phyloP scores from a whole-genome alignment of 2,329 filamentous ascomycete species.

The Fusarium abutilonis region DNA sequence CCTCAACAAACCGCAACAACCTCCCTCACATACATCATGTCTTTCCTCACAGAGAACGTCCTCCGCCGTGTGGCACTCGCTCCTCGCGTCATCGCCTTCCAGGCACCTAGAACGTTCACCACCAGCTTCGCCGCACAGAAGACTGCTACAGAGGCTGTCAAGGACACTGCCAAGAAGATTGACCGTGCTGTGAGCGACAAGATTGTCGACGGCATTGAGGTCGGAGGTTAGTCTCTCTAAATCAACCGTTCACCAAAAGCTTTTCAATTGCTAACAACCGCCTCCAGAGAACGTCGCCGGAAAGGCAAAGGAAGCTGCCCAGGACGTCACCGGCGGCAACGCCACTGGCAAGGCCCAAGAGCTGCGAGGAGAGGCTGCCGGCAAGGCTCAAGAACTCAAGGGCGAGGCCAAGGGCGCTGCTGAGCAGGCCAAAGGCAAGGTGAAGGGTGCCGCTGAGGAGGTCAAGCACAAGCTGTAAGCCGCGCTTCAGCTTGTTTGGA shows the following conservation, averaged over 20 bases:
- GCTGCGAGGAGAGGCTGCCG: slow-evolving; percentile 52
- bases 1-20: neutral
- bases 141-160: slow-evolving; percentile 63
- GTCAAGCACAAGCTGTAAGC: slow-evolving; percentile 38
- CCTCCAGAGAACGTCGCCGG: slow-evolving; percentile 52
- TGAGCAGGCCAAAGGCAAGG: slow-evolving; percentile 52
- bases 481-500: neutral
- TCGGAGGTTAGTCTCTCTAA: slow-evolving; percentile 57
- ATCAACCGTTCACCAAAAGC: neutral
- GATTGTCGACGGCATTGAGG: slow-evolving; percentile 69
- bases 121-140: slow-evolving; percentile 58
- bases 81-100: slow-evolving; percentile 52
- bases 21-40: slow-evolving; percentile 54
- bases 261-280: slow-evolving; percentile 14
- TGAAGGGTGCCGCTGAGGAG: slow-evolving; percentile 26
- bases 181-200: slow-evolving; percentile 70
- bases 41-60: slow-evolving; percentile 61
- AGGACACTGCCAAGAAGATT: slow-evolving; percentile 68
- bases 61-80: slow-evolving; percentile 56
- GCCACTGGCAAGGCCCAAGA: slow-evolving; percentile 50
- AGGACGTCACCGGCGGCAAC: slow-evolving; percentile 48
- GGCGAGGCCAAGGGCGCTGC: slow-evolving; percentile 57
- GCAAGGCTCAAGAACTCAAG: slow-evolving; percentile 52
- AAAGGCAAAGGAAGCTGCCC: slow-evolving; percentile 60
- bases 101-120: slow-evolving; percentile 61